Base-by-base conservation (phyloP, 2,329 filamentous ascomycete species). In the Aspergillus fischeri region DNA sequence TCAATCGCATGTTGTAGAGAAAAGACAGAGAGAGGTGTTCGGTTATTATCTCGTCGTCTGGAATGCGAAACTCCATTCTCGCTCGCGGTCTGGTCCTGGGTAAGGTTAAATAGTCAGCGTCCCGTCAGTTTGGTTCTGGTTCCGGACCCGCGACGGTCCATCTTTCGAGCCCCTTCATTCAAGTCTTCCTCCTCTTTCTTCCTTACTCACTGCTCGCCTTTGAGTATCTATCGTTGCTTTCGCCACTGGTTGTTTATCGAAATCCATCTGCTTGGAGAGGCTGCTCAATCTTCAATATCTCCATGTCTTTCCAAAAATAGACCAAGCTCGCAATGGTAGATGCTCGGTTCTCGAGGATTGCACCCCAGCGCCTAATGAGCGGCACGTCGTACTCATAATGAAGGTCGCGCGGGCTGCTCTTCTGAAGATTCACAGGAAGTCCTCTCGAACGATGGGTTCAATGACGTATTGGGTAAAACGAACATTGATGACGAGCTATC, bases 121-220 rank as follows among this genome's bases (percentile, higher is more conserved):
- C 65, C 65, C 65, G 65, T 59, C 56, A 60, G 58, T 62, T 56
- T 65, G 66, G 67, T 57, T 64, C 64, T 56, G 54, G 32, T 35
- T 35, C 32, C 32, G 32, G 54, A 56, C 57, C 62, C 62, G 62
- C 60, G 58, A 63, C 55, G 50, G 59, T 48, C 20, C 52, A 54
- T 52, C 45, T 35, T 28, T 47, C 41, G 21, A 20, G 35, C 42
- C 53, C 54, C 49, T 48, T 54, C 51, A 48, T 38, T 38, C 61
- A 45, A 45, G 47, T 54, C 41, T 47, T 14, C 5, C 5, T 21
- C 17, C 48, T 5, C 45, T 38, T 24, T 52, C 59, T 9, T 52
- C 32, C 6, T 56, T 48, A 24, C 27, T 50, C 50, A 17, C 14
- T 42, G 17, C 29, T 5, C 45, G 41, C 24, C 51, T 47, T 32